Evolutionary conservation across 1,139 yeast genomes (phyloP).

Genomic region (Suhomyces anneliseae): DNA sequence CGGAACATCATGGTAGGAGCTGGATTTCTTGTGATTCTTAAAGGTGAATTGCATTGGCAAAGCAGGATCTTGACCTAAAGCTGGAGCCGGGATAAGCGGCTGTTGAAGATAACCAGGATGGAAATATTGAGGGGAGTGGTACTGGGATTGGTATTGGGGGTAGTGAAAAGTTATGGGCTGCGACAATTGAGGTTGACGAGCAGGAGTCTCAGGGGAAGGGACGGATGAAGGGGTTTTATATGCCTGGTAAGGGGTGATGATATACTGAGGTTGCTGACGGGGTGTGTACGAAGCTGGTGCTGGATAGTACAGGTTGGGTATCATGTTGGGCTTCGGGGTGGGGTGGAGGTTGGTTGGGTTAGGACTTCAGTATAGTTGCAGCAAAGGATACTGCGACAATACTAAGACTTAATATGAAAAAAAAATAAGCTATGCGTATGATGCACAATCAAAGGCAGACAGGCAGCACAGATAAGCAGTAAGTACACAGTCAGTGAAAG

Average conservation of each 20-base stretch:
- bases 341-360: no score
- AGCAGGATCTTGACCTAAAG: not conserved
- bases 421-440: no score
- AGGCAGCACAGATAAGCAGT: no score
- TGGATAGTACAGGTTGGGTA: constrained; percentile 3
- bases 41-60: constrained; percentile 2
- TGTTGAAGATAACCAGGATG: constrained; percentile 5
- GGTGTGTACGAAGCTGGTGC: constrained; percentile 3
- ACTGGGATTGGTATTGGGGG: not conserved
- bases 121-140: not conserved
- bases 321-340: not conserved
- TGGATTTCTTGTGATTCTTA: constrained; percentile 5
- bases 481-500: no score
- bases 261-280: constrained; percentile 7
- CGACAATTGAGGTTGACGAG: not conserved
- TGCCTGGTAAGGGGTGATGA: constrained; percentile 4
- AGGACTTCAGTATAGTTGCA: no score
- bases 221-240: not conserved
- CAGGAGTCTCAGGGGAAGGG: not conserved
- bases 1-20: constrained; percentile 1
- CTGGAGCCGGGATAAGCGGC: constrained; percentile 7
- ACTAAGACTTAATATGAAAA: no score
- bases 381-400: no score
- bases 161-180: not conserved
- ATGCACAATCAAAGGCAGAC: no score